Percentiles rank a stretch among this genome's conserved stretches.
Conservation (phyloP, 768 basidiomycete genomes). For the Collybia mongolica region DNA sequence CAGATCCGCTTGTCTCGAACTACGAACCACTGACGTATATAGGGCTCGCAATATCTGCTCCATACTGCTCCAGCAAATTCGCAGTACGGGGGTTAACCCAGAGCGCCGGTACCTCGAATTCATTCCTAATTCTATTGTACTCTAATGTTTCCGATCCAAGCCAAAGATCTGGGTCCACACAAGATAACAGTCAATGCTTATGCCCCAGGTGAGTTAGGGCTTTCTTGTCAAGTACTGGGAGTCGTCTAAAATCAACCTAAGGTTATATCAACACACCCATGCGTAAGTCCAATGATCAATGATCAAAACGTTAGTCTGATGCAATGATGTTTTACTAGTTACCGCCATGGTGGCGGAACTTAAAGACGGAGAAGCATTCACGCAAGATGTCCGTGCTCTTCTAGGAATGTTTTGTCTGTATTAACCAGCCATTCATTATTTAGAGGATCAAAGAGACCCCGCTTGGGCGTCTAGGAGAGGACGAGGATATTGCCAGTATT, state of each 20-base stretch:
- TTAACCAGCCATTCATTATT: background rate
- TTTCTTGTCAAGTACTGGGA: no score
- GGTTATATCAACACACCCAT: constrained; percentile 8
- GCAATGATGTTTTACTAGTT: no score
- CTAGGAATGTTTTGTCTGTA: background rate
- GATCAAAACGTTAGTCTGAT: background rate
- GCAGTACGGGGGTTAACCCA: constrained; percentile 21
- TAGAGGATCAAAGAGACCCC: constrained; percentile 6
- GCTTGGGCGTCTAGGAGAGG: constrained; percentile 17
- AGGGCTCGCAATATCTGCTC: constrained; percentile 7
- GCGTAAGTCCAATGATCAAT: constrained; percentile 1
- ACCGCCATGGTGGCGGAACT: background rate
- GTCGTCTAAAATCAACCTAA: background rate
- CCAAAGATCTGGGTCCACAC: constrained; percentile 18
- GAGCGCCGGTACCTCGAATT: constrained; percentile 10
- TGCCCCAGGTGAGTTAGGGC: constrained; percentile 23
- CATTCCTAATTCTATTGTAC: background rate
- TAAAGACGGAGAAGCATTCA: constrained; percentile 3
- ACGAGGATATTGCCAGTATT: constrained; percentile 17
- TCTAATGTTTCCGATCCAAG: constrained; percentile 4
- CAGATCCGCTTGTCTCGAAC: background rate
- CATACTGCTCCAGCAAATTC: constrained; percentile 19
- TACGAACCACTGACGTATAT: background rate
- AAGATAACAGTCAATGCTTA: constrained; percentile 36
- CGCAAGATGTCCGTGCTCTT: background rate